These are phyloP conservation scores for Silene conica DNA, from an alignment of 148 eudicot genomes.

Conservation along the genomic window DNA sequence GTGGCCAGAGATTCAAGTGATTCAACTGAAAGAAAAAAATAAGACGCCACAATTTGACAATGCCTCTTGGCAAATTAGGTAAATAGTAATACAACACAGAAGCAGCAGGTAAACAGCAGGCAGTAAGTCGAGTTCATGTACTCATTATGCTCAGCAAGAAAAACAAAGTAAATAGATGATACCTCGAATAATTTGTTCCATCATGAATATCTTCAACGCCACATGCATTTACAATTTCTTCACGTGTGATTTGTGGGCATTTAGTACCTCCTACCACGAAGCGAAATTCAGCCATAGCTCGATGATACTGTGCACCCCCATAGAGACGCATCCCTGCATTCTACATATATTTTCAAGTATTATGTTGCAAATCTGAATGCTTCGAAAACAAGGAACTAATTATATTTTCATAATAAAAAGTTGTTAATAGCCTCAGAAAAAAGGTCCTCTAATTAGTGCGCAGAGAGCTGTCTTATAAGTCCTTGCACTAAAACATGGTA, in stretches of 20 bases:
- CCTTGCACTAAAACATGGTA: not conserved
- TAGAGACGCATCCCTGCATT: constrained; percentile 99
- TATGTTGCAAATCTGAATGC: not conserved
- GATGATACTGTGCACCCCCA: constrained; percentile 99
- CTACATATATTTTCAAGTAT: constrained; percentile 29
- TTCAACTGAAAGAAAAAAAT: not conserved
- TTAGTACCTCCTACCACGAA: constrained; percentile 95
- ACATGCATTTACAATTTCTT: constrained; percentile 98
- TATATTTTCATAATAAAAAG: not conserved
- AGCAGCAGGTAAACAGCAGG: not conserved
- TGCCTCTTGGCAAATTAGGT: not conserved
- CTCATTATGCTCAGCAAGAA: not conserved
- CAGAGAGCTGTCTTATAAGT: not conserved
- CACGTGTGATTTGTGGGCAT: constrained; percentile 97
- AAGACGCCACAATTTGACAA: not conserved
- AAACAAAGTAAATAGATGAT: constrained; percentile 15
- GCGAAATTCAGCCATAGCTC: constrained; percentile 99
- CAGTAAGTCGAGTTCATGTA: constrained; percentile 7
- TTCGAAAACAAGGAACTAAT: constrained; percentile 4
- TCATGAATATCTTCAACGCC: constrained; percentile 99
- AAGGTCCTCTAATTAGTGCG: not conserved
- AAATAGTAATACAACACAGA: not conserved
- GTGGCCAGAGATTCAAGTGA: too few relatives aligned
- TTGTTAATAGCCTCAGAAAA: not conserved
- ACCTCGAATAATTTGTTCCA: constrained; percentile 99